Evolutionary conservation across 306 rosid species (phyloP).

Genomic region (Citrullus amarus): DNA sequence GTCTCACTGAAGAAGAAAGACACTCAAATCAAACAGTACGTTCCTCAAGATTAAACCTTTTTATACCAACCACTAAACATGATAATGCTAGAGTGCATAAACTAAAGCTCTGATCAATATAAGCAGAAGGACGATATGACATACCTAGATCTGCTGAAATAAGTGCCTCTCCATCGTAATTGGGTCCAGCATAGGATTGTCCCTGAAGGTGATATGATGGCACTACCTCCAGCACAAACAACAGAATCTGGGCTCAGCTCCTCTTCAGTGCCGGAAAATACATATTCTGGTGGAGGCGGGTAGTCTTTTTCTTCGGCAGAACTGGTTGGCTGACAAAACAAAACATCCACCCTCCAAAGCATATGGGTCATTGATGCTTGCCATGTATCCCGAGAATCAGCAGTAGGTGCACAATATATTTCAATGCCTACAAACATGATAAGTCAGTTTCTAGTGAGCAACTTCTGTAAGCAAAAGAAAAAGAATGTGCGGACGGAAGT

Average conservation of each 20-base stretch:
- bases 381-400: slow-evolving; percentile 75
- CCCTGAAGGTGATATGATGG: slow-evolving; percentile 84
- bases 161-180: slow-evolving; percentile 82
- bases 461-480: background rate
- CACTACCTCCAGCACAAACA: slow-evolving; percentile 93
- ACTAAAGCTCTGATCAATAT: background rate
- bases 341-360: slow-evolving; percentile 94
- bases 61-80: background rate
- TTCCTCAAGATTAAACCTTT: background rate
- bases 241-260: slow-evolving; percentile 69
- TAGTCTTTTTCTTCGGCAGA: slow-evolving; percentile 82
- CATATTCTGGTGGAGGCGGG: slow-evolving; percentile 81
- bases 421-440: slow-evolving; percentile 48
- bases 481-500: too few species aligned
- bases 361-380: slow-evolving; percentile 85
- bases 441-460: background rate
- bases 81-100: background rate
- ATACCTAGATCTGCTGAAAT: slow-evolving; percentile 87
- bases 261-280: slow-evolving; percentile 54
- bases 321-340: slow-evolving; percentile 79
- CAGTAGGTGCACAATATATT: slow-evolving; percentile 94
- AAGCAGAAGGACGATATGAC: slow-evolving; percentile 6
- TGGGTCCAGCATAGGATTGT: slow-evolving; percentile 80
- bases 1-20: background rate
- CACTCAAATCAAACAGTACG: background rate